Base-by-base conservation (phyloP, 2,329 filamentous ascomycete genomes). In the Scytalidium sp. region DNA sequence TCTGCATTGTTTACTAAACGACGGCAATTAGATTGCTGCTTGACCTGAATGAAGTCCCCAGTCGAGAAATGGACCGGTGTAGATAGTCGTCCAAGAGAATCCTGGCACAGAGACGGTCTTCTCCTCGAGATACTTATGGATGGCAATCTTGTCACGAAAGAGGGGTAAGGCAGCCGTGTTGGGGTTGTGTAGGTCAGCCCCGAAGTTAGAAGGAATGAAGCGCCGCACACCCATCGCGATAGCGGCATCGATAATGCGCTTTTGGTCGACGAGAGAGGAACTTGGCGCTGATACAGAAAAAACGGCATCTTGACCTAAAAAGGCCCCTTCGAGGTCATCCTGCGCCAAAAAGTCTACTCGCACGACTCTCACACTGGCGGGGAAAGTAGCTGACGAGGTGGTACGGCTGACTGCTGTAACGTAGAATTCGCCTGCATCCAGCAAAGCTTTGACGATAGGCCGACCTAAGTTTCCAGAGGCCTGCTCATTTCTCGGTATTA, bases 191-290 rank as follows among this genome's bases (percentile, higher is more conserved):
- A 70, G 59, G 63, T 67, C 58, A 7, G 64, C 61, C 32, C 64
- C 65, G 29, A 75, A 84, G 47, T 84, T 80, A 6, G 75, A 76
- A 1, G 80, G 79, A 39, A 84, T 69, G 65, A 83, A 81, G 19
- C 79, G 72, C 57, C 77, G 71, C 7, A 84, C 79, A 13, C 78
- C 75, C 1, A 79, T 79, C 17, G 72, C 72, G 40, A 78, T 71
- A n/a, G 78, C 72, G 1, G 80, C 81, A 41, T 84, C 75, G 41
- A 83, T 73, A 48, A 83, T 62, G 17, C 67, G 66, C 19, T 65
- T 62, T 57, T 84, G 84, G 76, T 47, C 25, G 7, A 71, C 81
- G 7, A 29, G 7, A 13, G 25, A 7, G 25, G 25, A 29, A 29
- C 13, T 29, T 29, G 7, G 7, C 8, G 13, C 25, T 7, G 25